Base-by-base conservation (phyloP, 768 basidiomycete genomes). In the Tricholoma sp. region DNA sequence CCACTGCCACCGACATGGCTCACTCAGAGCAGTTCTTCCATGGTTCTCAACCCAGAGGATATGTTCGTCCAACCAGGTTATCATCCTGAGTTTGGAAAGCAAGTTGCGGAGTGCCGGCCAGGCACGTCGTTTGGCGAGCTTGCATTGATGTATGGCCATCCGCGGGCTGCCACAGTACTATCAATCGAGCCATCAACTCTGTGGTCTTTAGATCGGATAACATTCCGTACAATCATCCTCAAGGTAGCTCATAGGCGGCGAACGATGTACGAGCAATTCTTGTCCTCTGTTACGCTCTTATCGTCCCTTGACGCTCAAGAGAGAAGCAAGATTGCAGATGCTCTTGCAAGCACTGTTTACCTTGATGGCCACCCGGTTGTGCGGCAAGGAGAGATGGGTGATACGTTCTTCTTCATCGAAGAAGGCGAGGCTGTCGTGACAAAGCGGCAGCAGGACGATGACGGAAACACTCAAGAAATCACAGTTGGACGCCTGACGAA, bases 351-450 rank as follows among this genome's bases (percentile, higher is more conserved):
- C 65, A 80, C 78, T 58, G 83, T 88, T 7, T 90, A 92, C 69
- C 76, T 80, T 35, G 89, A 94, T 63, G 95, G 93, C 18, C 86
- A 94, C 64, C 82, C 85, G 3, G 92, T 99, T 27, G 93, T 99
- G 53, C 79, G 78, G 50, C 89, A 98, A 71, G 96, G 96, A 55
- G 97, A 99, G 61, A 85, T 91, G 74, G 96, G 97, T 7, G 93
- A 96, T 66, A 94, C 92, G 35, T 98, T 98, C 76, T 99, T 94
- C 79, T 94, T 99, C 60, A 85, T 99, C 31, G 97, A 98, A 69
- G 92, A 92, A 64, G 96, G 96, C 16, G 85, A 90, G 62, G 96
- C 96, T 1, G 76, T 85, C 50, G 94, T 92, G 0, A 89, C 89
- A 46, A 95, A 97, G 75, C 75, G 76, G 46, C 83, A 85, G 57